These are phyloP conservation scores for Selaginella tamariscina DNA, from an alignment of 75 land plant genomes.

Conservation along the genomic window DNA sequence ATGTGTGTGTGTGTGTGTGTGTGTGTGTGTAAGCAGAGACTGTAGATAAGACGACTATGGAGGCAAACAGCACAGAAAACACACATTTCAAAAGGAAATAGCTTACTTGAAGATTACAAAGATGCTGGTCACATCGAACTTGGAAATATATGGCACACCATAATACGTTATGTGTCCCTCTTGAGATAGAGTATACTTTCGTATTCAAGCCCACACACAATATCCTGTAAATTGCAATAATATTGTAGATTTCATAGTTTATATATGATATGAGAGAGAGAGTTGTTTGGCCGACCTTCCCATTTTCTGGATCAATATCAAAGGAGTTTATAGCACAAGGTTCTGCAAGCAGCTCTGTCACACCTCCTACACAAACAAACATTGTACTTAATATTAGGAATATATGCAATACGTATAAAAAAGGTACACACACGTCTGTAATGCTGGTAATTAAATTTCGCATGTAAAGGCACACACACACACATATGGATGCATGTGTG, in stretches of 20 bases:
- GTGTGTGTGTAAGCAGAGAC: no score
- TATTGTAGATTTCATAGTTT: not conserved
- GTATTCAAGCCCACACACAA: constrained; percentile 75
- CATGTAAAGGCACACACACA: not conserved
- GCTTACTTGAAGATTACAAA: no score
- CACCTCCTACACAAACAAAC: constrained; percentile 39
- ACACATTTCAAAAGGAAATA: no score
- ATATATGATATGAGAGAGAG: constrained; percentile 39
- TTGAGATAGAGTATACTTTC: constrained; percentile 57
- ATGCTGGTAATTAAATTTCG: not conserved
- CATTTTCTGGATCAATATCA: constrained; percentile 71
- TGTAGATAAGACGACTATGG: no score
- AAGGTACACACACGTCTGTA: no score
- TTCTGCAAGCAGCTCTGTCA: constrained; percentile 55
- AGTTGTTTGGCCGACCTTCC: constrained; percentile 11
- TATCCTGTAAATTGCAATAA: constrained; percentile 43
- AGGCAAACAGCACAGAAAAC: no score
- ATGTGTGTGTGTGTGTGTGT: no score
- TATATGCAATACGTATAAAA: no score
- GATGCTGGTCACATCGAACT: no score
- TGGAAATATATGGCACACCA: no score
- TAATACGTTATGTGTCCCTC: constrained; percentile 34
- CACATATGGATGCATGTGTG: no score
- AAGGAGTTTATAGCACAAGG: constrained; percentile 80
- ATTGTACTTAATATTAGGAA: no score